phyloP scores from a whole-genome alignment of 177 flowering plant species.

The Vitis hybrid region DNA sequence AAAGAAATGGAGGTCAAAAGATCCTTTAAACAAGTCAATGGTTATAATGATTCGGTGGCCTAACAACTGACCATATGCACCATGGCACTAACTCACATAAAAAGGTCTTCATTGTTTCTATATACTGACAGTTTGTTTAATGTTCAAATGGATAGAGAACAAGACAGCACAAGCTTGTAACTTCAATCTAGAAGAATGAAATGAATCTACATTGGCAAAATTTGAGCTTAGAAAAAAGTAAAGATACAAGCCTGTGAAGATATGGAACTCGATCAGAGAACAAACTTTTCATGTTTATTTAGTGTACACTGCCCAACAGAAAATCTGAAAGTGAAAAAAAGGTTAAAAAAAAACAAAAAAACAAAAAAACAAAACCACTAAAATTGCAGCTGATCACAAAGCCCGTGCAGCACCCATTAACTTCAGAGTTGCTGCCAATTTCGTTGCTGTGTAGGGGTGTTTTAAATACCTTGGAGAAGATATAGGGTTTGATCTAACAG shows the following conservation, averaged over 20 bases:
- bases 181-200: neutral
- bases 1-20: no score
- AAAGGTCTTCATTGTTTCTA: no score
- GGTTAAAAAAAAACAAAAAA: neutral
- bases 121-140: neutral
- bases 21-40: no score
- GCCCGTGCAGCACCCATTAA: neutral
- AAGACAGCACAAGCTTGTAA: neutral
- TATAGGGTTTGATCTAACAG: no score
- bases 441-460: no score
- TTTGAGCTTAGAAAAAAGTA: neutral
- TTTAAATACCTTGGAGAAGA: no score
- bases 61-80: no score
- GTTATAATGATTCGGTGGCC: no score
- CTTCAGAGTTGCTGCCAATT: no score
- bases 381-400: no score
- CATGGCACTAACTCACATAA: no score
- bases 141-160: neutral
- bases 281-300: neutral
- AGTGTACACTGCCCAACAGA: conserved; percentile 3
- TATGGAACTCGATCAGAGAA: neutral
- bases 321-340: neutral
- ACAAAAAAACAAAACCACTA: neutral
- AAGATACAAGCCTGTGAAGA: neutral
- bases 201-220: conserved; percentile 7